Evolutionary conservation across 768 basidiomycete genomes (phyloP).

Genomic region (Rhodotorula toruloides): DNA sequence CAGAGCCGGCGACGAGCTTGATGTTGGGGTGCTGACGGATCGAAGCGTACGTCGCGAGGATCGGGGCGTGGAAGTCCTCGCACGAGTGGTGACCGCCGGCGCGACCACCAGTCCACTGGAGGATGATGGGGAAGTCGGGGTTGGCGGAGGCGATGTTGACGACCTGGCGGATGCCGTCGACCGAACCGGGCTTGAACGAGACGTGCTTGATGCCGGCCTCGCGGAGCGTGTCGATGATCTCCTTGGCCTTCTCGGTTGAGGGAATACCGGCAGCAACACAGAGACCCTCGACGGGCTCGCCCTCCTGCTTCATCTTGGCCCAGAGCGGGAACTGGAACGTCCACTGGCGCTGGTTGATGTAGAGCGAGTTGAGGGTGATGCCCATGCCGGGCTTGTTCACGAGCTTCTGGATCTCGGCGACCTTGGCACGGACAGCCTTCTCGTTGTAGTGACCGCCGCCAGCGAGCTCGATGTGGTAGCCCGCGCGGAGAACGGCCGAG

Average conservation of each 20-base stretch:
- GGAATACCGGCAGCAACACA: constrained; percentile 98
- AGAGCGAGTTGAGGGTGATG: constrained; percentile 86
- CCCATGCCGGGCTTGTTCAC: constrained; percentile 78
- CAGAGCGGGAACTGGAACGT: constrained; percentile 94
- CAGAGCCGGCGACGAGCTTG: constrained; percentile 83
- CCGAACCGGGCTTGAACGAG: constrained; percentile 91
- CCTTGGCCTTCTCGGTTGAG: constrained; percentile 89
- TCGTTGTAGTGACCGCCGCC: constrained; percentile 97
- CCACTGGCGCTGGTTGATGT: constrained; percentile 95
- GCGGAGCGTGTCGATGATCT: constrained; percentile 81
- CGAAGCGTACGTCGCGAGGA: constrained; percentile 78
- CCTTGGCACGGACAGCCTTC: constrained; percentile 77
- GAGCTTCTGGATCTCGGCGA: constrained; percentile 80
- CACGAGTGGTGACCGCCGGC: constrained; percentile 98
- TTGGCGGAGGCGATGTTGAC: constrained; percentile 90
- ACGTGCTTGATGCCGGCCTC: constrained; percentile 88
- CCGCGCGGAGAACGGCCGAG: constrained; percentile 82
- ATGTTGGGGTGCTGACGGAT: constrained; percentile 89
- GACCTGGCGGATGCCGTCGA: constrained; percentile 96
- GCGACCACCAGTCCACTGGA: constrained; percentile 99
- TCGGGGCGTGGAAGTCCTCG: constrained; percentile 97
- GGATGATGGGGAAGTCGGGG: constrained; percentile 91
- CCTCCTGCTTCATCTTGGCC: constrained; percentile 95
- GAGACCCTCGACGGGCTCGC: constrained; percentile 95
- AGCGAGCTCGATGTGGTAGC: constrained; percentile 93